Evolutionary conservation across 208 protist genomes (phyloP).

Genomic region (Trichomonas gallinae): DNA sequence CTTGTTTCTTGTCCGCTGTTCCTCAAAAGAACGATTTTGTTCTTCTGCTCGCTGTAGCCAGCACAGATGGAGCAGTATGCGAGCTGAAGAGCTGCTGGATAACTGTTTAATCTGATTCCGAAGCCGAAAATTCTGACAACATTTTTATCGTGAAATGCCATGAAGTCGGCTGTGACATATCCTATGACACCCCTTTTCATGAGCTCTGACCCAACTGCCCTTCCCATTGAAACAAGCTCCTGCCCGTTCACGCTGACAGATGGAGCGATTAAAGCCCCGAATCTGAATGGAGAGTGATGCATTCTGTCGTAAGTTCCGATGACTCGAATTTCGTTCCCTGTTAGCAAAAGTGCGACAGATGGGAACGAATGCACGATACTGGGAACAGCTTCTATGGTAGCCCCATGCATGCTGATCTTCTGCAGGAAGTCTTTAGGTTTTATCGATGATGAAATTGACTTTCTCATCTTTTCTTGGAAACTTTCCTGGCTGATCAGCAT

Average conservation of each 20-base stretch:
- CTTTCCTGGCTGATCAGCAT: background rate
- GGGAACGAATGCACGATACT: background rate
- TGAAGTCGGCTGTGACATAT: background rate
- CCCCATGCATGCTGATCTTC: background rate
- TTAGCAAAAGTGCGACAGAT: background rate
- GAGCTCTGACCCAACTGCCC: background rate
- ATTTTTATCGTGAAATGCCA: background rate
- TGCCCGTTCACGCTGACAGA: background rate
- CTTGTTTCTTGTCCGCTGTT: background rate
- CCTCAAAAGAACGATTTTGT: background rate
- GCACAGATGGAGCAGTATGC: background rate
- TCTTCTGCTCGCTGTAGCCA: background rate
- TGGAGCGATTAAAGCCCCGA: background rate
- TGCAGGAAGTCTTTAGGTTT: background rate
- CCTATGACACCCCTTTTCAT: background rate
- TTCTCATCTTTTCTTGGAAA: background rate
- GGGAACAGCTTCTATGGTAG: background rate
- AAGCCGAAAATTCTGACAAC: background rate
- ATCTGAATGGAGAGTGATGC: background rate
- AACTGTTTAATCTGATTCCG: background rate
- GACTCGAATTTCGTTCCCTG: background rate
- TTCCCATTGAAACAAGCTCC: background rate
- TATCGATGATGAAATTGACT: background rate
- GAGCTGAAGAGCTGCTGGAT: background rate
- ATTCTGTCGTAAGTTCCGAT: slow-evolving; percentile 21